Conservation (phyloP, 208 protist genomes). For the Leptomonas seymouri region DNA sequence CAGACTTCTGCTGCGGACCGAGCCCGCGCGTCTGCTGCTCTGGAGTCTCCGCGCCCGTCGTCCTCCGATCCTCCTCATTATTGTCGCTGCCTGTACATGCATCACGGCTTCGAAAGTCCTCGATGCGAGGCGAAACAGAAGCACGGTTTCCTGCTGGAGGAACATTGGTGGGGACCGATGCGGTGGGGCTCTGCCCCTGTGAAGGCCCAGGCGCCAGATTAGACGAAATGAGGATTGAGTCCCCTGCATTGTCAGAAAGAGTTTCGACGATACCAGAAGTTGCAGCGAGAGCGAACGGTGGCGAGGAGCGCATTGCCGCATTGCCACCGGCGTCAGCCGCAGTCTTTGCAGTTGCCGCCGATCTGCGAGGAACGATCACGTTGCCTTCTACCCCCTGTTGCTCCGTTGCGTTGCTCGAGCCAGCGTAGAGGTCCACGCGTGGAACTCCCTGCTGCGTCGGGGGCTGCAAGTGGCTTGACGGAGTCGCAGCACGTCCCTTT, state of each 20-base stretch:
- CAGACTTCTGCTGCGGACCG: neutral
- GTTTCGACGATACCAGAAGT: neutral
- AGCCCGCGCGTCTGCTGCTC: conserved; percentile 15
- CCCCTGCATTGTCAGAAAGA: neutral
- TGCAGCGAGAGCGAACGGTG: neutral
- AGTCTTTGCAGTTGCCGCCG: too few species aligned
- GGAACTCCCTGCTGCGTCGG: neutral
- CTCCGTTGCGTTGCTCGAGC: neutral
- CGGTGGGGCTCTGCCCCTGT: neutral
- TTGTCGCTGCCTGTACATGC: conserved; percentile 5
- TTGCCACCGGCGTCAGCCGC: neutral
- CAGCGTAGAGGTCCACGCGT: conserved; percentile 12
- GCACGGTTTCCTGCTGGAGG: neutral
- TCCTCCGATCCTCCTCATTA: neutral
- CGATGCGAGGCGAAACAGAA: neutral
- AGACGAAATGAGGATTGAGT: neutral
- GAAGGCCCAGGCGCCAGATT: neutral
- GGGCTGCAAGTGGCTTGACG: neutral
- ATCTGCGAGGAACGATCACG: neutral
- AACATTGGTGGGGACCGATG: neutral
- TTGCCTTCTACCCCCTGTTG: neutral
- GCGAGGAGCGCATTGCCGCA: neutral
- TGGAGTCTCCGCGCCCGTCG: conserved; percentile 21
- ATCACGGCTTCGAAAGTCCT: conserved; percentile 9
- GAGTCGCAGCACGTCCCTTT: neutral